Evolutionary conservation across 306 rosid genomes (phyloP), one percentile per base, ranked within the genome.

Genomic region (Lotus japonicus): DNA sequence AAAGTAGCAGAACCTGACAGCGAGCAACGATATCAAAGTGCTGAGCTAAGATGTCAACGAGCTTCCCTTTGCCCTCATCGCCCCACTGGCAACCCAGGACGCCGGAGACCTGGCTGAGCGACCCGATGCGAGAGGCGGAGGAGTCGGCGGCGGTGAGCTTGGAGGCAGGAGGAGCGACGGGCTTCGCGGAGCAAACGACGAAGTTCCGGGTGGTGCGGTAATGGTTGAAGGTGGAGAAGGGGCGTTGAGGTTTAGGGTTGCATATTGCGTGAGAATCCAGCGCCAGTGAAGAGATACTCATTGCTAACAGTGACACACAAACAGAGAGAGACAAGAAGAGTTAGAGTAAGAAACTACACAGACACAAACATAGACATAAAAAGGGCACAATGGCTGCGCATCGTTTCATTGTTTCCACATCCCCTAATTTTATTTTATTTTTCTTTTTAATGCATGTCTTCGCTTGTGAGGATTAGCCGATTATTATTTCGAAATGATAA

Each of bases 71-170:
- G 35, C 99, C 99, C 81, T 94, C 99, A 58, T 94, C 99, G 1
- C 99, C 97, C 97, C 97, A 94, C 63, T 94, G 99, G 78, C 92
- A 82, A 21, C 99, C 97, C 64, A 90, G 68, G 11, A 94, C 99
- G 7, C 92, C 97, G 0, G 99, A 90, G 0, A 94, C 92, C 74
- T 90, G 97, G 55, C 89, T 87, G 4, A 90, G 84, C 0, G 95
- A 82, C 41, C 66, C 96, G 75, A 94, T 90, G 39, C 92, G 92
- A 15, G 10, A 48, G 41, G 38, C 53, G 28, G 79, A 36, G 15
- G 85, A 71, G 59, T 68, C 83, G 53, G 85, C 83, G n/a, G 84
- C 86, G 77, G 61, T 48, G 59, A 86, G 80, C 41, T 88, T 78
- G 3, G 92, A 44, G 4, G 86, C 68, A 11, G 89, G 75, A 36